These are phyloP conservation scores for Schizosaccharomyces cryophilus DNA, from an alignment of 805 yeast species.

Conservation along the genomic window DNA sequence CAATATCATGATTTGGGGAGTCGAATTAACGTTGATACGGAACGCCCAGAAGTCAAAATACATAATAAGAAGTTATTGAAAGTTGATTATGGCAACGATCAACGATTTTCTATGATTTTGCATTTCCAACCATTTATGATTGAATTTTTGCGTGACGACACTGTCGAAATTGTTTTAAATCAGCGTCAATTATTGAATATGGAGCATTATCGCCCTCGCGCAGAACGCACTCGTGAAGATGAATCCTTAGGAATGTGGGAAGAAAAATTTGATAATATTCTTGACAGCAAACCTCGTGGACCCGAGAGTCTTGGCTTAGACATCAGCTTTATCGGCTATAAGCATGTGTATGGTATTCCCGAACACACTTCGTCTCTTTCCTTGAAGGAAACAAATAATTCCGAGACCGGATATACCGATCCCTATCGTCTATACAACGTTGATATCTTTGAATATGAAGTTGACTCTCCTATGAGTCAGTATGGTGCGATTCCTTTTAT, in stretches of 20 bases:
- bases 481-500: conserved; percentile 85
- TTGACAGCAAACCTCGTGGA: conserved; percentile 49
- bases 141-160: conserved; percentile 22
- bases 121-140: conserved; percentile 26
- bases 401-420: conserved; percentile 18
- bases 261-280: conserved; percentile 45
- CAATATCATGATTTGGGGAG: conserved; percentile 30
- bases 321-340: conserved; percentile 33
- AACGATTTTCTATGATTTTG: conserved; percentile 21
- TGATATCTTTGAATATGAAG: conserved; percentile 83
- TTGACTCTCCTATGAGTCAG: conserved; percentile 66
- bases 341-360: conserved; percentile 75
- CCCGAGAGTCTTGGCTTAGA: conserved; percentile 82
- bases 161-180: conserved; percentile 33
- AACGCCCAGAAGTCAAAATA: conserved; percentile 4
- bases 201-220: conserved; percentile 46
- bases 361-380: conserved; percentile 75
- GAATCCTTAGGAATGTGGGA: conserved; percentile 37
- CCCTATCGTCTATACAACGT: conserved; percentile 83
- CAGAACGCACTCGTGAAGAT: conserved; percentile 18
- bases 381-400: conserved; percentile 37
- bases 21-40: conserved; percentile 6
- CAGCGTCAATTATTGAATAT: conserved; percentile 45
- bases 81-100: conserved; percentile 17
- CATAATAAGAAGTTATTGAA: conserved; percentile 3